phyloP scores from a whole-genome alignment of 129 eudicot genomes.

The Heracleum sosnowskyi region DNA sequence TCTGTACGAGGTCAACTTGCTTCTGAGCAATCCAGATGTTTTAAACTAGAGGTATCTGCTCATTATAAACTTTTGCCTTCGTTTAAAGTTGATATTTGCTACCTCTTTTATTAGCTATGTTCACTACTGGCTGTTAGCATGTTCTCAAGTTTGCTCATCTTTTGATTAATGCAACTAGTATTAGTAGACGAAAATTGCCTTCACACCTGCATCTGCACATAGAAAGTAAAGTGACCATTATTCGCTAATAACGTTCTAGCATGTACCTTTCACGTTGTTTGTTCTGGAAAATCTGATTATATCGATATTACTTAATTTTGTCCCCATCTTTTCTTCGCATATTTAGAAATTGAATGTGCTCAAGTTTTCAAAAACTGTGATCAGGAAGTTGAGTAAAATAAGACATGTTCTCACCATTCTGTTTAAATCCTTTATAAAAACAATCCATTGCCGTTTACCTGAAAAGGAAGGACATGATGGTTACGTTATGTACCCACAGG shows the following conservation, averaged over 20 bases:
- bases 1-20: constrained; percentile 95
- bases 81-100: not conserved
- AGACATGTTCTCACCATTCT: not conserved
- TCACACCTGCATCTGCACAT: not conserved
- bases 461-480: not conserved
- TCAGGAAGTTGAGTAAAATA: not conserved
- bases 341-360: not conserved
- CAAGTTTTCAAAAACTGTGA: not conserved
- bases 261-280: not conserved
- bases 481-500: constrained; percentile 41
- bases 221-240: not conserved
- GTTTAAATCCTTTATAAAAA: not conserved
- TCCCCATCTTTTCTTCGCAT: not conserved
- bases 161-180: not conserved
- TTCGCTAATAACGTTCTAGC: not conserved
- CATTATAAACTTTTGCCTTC: not conserved
- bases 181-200: not conserved
- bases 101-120: not conserved
- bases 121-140: not conserved
- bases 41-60: constrained; percentile 90
- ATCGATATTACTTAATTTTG: not conserved
- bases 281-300: not conserved
- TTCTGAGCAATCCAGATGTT: constrained; percentile 96
- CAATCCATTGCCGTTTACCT: not conserved
- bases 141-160: not conserved